Conservation (phyloP, 2,329 filamentous ascomycete species). For the Aspergillus ochraceoroseus region DNA sequence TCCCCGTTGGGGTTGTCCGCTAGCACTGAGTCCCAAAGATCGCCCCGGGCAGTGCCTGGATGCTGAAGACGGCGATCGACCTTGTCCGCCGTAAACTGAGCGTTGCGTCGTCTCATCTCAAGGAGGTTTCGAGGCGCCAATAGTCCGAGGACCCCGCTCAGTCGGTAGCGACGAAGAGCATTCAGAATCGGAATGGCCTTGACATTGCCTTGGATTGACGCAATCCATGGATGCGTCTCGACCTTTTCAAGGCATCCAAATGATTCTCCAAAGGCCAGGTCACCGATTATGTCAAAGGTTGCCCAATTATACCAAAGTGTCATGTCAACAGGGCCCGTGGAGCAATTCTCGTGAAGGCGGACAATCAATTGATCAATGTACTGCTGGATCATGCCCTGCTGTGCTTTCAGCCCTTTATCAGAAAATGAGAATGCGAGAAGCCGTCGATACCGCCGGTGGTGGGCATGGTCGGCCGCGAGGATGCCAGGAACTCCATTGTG, state of each 20-base stretch:
- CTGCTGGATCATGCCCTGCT: slow-evolving; percentile 33
- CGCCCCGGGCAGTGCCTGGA: slow-evolving; percentile 17
- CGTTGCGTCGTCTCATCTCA: background rate
- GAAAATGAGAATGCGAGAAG: slow-evolving; percentile 42
- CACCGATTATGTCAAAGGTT: slow-evolving; percentile 33
- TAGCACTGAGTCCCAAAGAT: slow-evolving; percentile 17
- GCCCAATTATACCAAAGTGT: slow-evolving; percentile 31
- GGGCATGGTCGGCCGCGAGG: slow-evolving; percentile 12
- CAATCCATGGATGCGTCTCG: slow-evolving; percentile 37
- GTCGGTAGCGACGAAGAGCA: background rate
- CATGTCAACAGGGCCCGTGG: slow-evolving; percentile 16
- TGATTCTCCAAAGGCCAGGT: slow-evolving; percentile 29
- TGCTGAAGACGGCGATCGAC: slow-evolving; percentile 21
- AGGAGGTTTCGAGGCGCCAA: background rate
- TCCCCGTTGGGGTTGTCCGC: background rate
- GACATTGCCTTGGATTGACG: slow-evolving; percentile 25
- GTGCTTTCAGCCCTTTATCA: slow-evolving; percentile 39
- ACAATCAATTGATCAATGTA: slow-evolving; percentile 24
- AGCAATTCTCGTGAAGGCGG: slow-evolving; percentile 8
- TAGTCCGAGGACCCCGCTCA: background rate
- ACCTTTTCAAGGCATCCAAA: slow-evolving; percentile 34
- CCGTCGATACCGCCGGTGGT: slow-evolving; percentile 28
- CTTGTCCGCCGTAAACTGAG: slow-evolving; percentile 16
- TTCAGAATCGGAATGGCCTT: slow-evolving; percentile 11
- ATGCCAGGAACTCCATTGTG: slow-evolving; percentile 2